Base-by-base conservation (phyloP, 2,329 filamentous ascomycete species). In the Alternaria novae-zelandiae region DNA sequence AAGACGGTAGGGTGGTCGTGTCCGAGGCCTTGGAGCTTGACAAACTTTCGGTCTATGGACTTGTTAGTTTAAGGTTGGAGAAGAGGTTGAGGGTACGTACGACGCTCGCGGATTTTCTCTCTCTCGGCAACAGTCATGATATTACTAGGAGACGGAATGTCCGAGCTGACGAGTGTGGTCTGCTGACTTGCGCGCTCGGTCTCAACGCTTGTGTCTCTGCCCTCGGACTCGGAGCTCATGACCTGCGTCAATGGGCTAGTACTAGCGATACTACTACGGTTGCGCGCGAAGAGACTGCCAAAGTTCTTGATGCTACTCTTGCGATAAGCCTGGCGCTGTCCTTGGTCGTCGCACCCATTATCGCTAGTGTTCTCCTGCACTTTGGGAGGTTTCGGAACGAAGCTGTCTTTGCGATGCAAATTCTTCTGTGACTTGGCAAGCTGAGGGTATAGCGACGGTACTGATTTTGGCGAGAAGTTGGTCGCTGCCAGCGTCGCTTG, bases 221-320 rank as follows among this genome's bases (percentile, higher is more conserved):
- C 49, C 23, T 23, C 49, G 17, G 17, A 17, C 23, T 32, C 43
- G n/a, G 57, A 54, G 25, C 44, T 45, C 25, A 13, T 15, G 13
- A 60, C 21, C 12, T 21, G 28, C 21, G 61, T 30, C 20, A 59
- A 26, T n/a, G 32, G 32, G 6, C 45, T 51, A 15, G 44, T 25
- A 15, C 20, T 47, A 30, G 13, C 44, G 32, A 50, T 12, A 17
- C 57, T 56, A 26, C 57, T 46, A 12, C 45, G 50, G 23, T 62
- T 30, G 26, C 50, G 56, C 10, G 26, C 23, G 13, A 63, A 60
- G 17, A 63, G 21, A 28, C 57, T 26, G 12, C 49, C 50, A 20
- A 63, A 28, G 10, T 54, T 59, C n/a, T 26, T 60, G 25, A 55
- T 26, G 25, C 50, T 63, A 6, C 56, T 44, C 28, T 51, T 59